Evolutionary conservation across 2,329 filamentous ascomycete species (phyloP), one percentile per base, ranked within the genome.

Genomic region (Purpureocillium lavendulum): DNA sequence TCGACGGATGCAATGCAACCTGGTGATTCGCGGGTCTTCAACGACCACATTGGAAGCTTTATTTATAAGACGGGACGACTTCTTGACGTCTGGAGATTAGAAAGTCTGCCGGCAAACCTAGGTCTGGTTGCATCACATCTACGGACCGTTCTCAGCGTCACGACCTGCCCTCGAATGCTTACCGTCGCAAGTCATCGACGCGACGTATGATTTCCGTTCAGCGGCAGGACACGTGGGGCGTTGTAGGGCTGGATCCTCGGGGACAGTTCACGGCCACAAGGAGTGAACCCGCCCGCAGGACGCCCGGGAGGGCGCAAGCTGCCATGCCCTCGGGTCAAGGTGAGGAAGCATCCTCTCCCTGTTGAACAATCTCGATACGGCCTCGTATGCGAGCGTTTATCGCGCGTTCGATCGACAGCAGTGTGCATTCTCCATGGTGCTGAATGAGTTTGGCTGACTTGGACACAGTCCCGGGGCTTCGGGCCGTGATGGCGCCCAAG

Each of bases 401-500:
- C n/a, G n/a, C n/a, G n/a, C n/a, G n/a, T n/a, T n/a, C n/a, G n/a
- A n/a, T n/a, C n/a, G n/a, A n/a, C n/a, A n/a, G n/a, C n/a, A n/a
- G n/a, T n/a, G n/a, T n/a, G n/a, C n/a, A n/a, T n/a, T n/a, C n/a
- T n/a, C n/a, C n/a, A n/a, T n/a, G n/a, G n/a, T n/a, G n/a, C n/a
- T n/a, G n/a, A n/a, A n/a, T n/a, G n/a, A 10, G 21, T 10, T 26
- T 26, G 5, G 21, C 21, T 26, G 10, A 26, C 21, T 5, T 26
- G 21, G 35, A 12, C 13, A 4, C 13, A 36, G 39, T 33, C 12
- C 29, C 28, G 14, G 28, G 33, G 14, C 17, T 31, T 17, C 30
- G 30, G 7, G 36, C 35, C 6, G 37, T 30, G 24, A 30, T 51
- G 7, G 36, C 40, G 1, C 37, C 55, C 6, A 51, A 37, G 2